Conservation (phyloP, 2,329 filamentous ascomycete genomes). For the Raffaelea arxii region DNA sequence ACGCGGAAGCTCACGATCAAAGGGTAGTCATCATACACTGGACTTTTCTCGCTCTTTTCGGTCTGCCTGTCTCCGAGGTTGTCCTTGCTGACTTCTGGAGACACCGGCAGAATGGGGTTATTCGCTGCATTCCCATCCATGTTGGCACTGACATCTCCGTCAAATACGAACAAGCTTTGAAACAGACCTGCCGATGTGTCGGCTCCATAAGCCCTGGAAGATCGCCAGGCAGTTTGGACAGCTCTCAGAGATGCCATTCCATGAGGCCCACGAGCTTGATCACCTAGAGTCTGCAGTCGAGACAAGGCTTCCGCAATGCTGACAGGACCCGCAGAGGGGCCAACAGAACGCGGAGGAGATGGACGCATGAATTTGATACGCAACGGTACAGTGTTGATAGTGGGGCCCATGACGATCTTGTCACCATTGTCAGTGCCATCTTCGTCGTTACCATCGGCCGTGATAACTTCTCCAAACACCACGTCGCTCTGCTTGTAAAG, state of each 20-base stretch:
- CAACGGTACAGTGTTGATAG: conserved; percentile 16
- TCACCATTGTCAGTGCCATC: not conserved
- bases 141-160: conserved; percentile 10
- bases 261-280: conserved; percentile 10
- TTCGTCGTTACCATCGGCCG: conserved; percentile 2
- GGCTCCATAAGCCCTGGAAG: conserved; percentile 6
- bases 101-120: not conserved
- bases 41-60: not conserved
- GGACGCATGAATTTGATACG: conserved; percentile 8
- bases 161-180: conserved; percentile 17
- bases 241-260: conserved; percentile 14
- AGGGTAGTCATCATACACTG: conserved; percentile 16
- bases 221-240: conserved; percentile 15
- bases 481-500: conserved; percentile 13
- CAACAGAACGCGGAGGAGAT: no score
- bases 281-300: conserved; percentile 3
- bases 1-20: conserved; percentile 16
- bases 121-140: not conserved
- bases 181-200: conserved; percentile 11
- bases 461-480: conserved; percentile 15
- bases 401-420: conserved; percentile 8
- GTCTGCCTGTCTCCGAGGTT: not conserved
- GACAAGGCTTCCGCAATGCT: conserved; percentile 8
- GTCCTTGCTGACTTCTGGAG: not conserved
- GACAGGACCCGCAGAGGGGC: not conserved